Evolutionary conservation across 257 asterid genomes (phyloP), one percentile per base, ranked within the genome.

Genomic region (Solanum sitiens): DNA sequence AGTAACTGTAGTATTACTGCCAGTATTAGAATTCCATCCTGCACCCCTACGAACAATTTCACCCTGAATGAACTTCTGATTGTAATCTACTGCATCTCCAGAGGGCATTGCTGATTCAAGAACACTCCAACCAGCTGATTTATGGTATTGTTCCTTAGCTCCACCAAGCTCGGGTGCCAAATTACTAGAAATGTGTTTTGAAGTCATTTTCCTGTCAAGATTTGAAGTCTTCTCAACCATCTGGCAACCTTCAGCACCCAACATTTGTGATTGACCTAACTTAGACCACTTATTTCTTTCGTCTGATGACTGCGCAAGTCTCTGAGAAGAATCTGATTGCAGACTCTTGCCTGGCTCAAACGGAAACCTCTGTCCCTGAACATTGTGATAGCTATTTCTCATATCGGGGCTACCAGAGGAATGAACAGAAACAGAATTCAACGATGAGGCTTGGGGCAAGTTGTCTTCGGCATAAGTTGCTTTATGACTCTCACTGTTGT

Each of bases 121-220:
- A 89, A 91, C 88, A 90, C 91, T 92, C 96, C 94, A 90, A 87
- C 91, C 93, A 91, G 90, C 92, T 88, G 92, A 85, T 87, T 89
- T 90, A 59, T 84, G 77, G 53, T 77, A 86, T 42, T 32, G 91
- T 87, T 65, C 93, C 87, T 89, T 84, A 50, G 91, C 71, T 88
- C 90, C 95, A 87, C 83, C 84, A 77, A 86, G 91, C 72, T 90
- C 91, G 68, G 92, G 89, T 3, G 71, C 40, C 94, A 94, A 91
- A 53, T 89, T 61, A 44, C 90, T 25, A 35, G 94, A 88, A 87
- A 50, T 30, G 83, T 72, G 86, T 71, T 91, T 88, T 39, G 87
- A 82, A 77, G 74, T 76, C 72, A 73, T 89, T 82, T 90, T 95
- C n/a, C 88, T 89, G 85, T 91, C 91, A 44, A 92, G 76, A 89